Conservation (phyloP, 2,329 filamentous ascomycete genomes). For the Fusarium brevicatenulatum region DNA sequence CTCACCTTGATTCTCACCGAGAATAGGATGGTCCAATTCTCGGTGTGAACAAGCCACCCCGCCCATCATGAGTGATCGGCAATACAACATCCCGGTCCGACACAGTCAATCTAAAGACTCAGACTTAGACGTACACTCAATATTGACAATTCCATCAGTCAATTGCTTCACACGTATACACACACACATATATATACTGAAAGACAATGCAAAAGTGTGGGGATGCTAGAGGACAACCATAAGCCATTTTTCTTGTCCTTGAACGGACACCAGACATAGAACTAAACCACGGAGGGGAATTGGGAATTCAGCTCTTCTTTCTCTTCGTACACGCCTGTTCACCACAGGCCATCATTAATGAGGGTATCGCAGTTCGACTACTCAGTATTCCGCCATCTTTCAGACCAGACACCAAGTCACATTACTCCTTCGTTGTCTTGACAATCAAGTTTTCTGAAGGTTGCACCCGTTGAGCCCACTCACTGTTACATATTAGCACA, state of each 20-base stretch:
- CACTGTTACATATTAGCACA: slow-evolving; percentile 54
- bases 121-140: background rate
- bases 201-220: slow-evolving; percentile 37
- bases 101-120: background rate
- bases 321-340: slow-evolving; percentile 43
- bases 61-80: slow-evolving; percentile 27
- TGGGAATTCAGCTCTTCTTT: slow-evolving; percentile 41
- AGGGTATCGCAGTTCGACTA: slow-evolving; percentile 46
- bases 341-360: slow-evolving; percentile 43
- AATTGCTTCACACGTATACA: slow-evolving; percentile 37
- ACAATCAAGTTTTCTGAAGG: slow-evolving; percentile 70
- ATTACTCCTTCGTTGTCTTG: slow-evolving; percentile 56
- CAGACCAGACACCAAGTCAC: slow-evolving; percentile 16
- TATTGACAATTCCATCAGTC: slow-evolving; percentile 28
- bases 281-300: slow-evolving; percentile 37
- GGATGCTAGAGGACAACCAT: slow-evolving; percentile 32
- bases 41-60: slow-evolving; percentile 7
- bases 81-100: slow-evolving; percentile 4
- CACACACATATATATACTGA: slow-evolving; percentile 21
- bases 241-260: slow-evolving; percentile 28
- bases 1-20: slow-evolving; percentile 29
- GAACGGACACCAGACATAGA: slow-evolving; percentile 31
- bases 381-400: slow-evolving; percentile 32
- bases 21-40: background rate
- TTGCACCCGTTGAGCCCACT: slow-evolving; percentile 74